Conservation (phyloP, 163 green algal species). For the Botryococcus braunii region DNA sequence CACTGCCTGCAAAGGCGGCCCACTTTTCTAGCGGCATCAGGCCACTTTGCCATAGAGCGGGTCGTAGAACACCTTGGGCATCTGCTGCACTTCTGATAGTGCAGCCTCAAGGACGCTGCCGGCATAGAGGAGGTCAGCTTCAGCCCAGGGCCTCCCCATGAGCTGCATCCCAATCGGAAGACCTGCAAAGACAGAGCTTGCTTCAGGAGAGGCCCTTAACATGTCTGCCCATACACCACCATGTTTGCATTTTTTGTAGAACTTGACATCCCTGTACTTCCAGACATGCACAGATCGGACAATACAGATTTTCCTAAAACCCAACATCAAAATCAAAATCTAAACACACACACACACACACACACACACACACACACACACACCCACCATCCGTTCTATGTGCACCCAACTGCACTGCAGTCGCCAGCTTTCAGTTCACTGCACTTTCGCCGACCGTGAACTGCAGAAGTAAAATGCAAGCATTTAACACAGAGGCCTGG, state of each 20-base stretch:
- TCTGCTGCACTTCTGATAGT: background rate
- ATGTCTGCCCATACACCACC: background rate
- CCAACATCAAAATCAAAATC: background rate
- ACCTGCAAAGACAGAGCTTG: slow-evolving; percentile 6
- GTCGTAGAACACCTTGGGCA: background rate
- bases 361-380: background rate
- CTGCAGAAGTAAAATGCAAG: no score
- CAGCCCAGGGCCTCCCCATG: slow-evolving; percentile 45
- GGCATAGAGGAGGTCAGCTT: slow-evolving; percentile 41
- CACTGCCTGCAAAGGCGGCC: no score
- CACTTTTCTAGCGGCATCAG: no score
- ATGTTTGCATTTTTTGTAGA: background rate
- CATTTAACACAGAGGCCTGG: no score
- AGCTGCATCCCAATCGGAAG: slow-evolving; percentile 59
- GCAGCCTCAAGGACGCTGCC: slow-evolving; percentile 34
- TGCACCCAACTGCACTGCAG: no score
- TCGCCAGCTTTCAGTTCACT: no score
- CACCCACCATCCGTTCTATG: no score
- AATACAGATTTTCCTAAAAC: background rate
- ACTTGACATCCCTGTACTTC: background rate
- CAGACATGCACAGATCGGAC: background rate
- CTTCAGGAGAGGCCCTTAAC: slow-evolving; percentile 11
- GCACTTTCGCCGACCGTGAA: no score
- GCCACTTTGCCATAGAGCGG: no score
- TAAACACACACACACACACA: background rate